Percentiles rank a stretch among this genome's conserved stretches.
Evolutionary conservation across 768 basidiomycete species (phyloP).

Genomic region (Omphalotus guepiniiformis): DNA sequence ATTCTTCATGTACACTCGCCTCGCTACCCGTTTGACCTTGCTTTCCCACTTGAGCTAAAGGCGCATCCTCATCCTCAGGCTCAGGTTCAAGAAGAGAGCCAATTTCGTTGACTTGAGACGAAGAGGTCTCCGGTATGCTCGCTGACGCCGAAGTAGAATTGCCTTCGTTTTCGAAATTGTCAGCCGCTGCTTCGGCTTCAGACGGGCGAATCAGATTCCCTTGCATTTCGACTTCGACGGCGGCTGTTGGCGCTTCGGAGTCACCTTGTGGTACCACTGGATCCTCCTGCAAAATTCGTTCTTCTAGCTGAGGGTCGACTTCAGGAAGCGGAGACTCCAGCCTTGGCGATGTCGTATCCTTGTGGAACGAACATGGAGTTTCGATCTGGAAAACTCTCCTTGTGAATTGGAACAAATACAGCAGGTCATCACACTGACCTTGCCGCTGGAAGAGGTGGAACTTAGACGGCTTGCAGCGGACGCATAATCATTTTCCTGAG

Average conservation of each 20-base stretch:
- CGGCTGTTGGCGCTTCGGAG: not conserved
- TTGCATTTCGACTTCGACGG: not conserved
- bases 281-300: not conserved
- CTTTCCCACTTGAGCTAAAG: no score
- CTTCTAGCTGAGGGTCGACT: not conserved
- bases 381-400: not conserved
- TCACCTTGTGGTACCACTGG: not conserved
- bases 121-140: not conserved
- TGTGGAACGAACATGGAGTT: not conserved
- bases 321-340: not conserved
- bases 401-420: not conserved
- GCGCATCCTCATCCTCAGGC: not conserved
- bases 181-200: not conserved
- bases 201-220: not conserved
- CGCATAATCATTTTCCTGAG: constrained; percentile 1
- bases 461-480: constrained; percentile 1
- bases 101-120: not conserved
- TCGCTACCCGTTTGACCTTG: no score
- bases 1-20: no score
- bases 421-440: not conserved
- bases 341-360: not conserved
- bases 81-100: constrained; percentile 19
- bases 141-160: constrained; percentile 34
- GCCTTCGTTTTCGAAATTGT: no score
- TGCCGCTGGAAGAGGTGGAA: not conserved